Percentiles rank a stretch among this genome's conserved stretches.
phyloP scores from a whole-genome alignment of 352 stramenopile species.

The Phytophthora brassicae region DNA sequence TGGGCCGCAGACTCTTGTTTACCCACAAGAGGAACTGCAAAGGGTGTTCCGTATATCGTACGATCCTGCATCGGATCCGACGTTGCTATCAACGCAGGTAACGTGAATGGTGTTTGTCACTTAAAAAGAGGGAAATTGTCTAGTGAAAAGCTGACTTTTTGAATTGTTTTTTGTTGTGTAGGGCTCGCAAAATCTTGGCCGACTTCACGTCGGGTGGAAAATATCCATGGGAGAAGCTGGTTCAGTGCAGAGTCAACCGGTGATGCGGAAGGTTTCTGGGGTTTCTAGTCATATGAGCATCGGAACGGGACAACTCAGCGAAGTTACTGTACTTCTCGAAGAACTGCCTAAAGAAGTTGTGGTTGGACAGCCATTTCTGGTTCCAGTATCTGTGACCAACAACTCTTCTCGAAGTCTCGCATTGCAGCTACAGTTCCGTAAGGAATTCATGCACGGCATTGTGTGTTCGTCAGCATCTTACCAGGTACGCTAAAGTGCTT shows the following conservation, averaged over 20 bases:
- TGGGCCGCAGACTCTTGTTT: slow-evolving; percentile 54
- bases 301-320: slow-evolving; percentile 18
- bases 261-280: slow-evolving; percentile 56
- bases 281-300: not conserved
- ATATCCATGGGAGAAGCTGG: slow-evolving; percentile 78
- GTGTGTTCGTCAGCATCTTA: slow-evolving; percentile 72
- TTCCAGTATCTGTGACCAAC: slow-evolving; percentile 61
- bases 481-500: slow-evolving; percentile 44
- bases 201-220: slow-evolving; percentile 84
- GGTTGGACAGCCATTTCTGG: slow-evolving; percentile 57
- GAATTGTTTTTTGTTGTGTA: slow-evolving; percentile 19
- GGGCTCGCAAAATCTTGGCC: slow-evolving; percentile 65
- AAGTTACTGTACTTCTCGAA: slow-evolving; percentile 50
- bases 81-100: slow-evolving; percentile 41
- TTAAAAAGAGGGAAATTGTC: not conserved
- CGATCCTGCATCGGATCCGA: slow-evolving; percentile 40
- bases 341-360: slow-evolving; percentile 50
- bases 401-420: slow-evolving; percentile 56
- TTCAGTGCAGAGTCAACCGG: slow-evolving; percentile 77
- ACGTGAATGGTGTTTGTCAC: not conserved
- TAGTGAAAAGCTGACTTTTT: not conserved
- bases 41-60: slow-evolving; percentile 65
- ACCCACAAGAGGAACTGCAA: slow-evolving; percentile 80
- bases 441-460: slow-evolving; percentile 68
- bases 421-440: slow-evolving; percentile 81